These are phyloP conservation scores for Metarhizium guizhouense DNA, from an alignment of 2,329 filamentous ascomycete genomes.

Conservation along the genomic window DNA sequence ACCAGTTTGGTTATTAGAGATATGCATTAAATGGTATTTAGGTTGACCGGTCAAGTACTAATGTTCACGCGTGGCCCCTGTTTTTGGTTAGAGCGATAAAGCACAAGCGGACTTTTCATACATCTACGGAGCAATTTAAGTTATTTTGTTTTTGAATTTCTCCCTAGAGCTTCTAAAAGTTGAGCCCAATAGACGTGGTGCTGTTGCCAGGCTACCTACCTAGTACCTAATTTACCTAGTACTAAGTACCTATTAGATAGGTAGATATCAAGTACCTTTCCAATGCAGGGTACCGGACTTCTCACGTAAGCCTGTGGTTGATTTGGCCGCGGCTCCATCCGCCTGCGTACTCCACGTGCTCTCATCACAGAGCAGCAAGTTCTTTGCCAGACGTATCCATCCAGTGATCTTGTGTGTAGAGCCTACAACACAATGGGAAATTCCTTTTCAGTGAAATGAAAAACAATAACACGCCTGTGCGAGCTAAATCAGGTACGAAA, in stretches of 20 bases:
- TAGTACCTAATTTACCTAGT: too few relatives aligned
- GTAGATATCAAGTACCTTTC: too few relatives aligned
- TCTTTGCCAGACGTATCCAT: background rate
- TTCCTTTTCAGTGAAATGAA: constrained; percentile 2
- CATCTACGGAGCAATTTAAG: too few relatives aligned
- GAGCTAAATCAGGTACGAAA: constrained; percentile 9
- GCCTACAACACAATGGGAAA: background rate
- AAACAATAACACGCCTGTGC: constrained; percentile 5
- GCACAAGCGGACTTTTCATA: background rate
- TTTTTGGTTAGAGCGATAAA: background rate
- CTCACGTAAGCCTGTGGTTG: too few relatives aligned
- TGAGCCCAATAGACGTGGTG: too few relatives aligned
- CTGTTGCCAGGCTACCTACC: too few relatives aligned
- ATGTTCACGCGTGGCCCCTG: too few relatives aligned
- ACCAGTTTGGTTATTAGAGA: background rate
- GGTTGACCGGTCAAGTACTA: too few relatives aligned
- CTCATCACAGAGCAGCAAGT: background rate
- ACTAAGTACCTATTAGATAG: too few relatives aligned
- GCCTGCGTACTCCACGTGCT: background rate
- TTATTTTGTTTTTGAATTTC: too few relatives aligned
- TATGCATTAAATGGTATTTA: background rate
- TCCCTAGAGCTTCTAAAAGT: too few relatives aligned
- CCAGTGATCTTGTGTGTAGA: background rate
- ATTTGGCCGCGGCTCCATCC: background rate
- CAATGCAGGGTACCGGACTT: too few relatives aligned